phyloP scores from a whole-genome alignment of 78 protist genomes.

The Dictyostelium capitatum region DNA sequence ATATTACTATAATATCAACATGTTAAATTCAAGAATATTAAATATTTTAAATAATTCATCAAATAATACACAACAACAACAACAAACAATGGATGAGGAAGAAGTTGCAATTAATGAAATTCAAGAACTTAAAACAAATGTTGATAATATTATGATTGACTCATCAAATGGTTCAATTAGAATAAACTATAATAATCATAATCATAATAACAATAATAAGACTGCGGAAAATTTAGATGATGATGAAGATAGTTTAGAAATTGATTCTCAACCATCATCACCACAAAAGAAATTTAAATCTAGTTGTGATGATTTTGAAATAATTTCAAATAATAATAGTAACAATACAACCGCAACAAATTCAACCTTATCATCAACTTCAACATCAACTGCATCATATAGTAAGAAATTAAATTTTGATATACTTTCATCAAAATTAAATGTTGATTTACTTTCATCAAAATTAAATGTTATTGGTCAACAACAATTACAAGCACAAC shows the following conservation, averaged over 20 bases:
- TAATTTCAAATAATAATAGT: not conserved
- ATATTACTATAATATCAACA: not conserved
- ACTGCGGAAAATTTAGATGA: not conserved
- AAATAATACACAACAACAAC: not conserved
- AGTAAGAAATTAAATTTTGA: not conserved
- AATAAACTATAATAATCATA: not conserved
- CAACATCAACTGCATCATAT: not conserved
- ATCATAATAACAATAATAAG: slow-evolving; percentile 10
- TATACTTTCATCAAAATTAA: not conserved
- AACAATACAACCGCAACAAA: not conserved
- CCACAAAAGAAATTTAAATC: slow-evolving; percentile 32
- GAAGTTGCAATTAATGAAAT: slow-evolving; percentile 12
- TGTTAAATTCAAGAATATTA: not conserved
- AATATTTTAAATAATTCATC: slow-evolving; percentile 31
- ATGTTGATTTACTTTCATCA: not conserved
- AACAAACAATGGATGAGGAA: slow-evolving; percentile 8
- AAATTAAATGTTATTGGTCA: not conserved
- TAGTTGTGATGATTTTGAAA: not conserved
- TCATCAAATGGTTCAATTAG: not conserved
- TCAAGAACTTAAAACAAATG: slow-evolving; percentile 4
- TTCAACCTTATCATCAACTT: not conserved
- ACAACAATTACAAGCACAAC: slow-evolving; percentile 15
- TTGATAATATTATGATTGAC: not conserved
- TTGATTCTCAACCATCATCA: not conserved
- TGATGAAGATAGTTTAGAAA: not conserved